Evolutionary conservation across 345 rosid genomes (phyloP).

Genomic region (Xanthoceras sorbifolium): DNA sequence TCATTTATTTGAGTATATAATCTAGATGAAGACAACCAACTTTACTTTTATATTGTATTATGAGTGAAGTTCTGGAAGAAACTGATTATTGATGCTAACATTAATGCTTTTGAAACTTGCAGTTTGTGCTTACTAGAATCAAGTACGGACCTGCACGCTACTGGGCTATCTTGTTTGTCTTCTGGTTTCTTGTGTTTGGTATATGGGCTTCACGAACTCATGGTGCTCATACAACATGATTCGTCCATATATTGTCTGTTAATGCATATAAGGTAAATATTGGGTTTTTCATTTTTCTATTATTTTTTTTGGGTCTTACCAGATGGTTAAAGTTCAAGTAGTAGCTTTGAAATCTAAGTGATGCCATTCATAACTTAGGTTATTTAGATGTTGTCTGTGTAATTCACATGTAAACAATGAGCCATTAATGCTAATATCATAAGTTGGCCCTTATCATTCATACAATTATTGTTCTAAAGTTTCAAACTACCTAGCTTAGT

Average conservation of each 20-base stretch:
- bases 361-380: background rate
- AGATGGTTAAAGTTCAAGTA: background rate
- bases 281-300: background rate
- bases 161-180: constrained; percentile 94
- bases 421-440: background rate
- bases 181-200: constrained; percentile 98
- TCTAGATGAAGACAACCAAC: background rate
- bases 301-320: background rate
- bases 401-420: background rate
- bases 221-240: constrained; percentile 54
- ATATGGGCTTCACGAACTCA: constrained; percentile 92
- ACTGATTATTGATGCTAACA: background rate
- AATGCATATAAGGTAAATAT: constrained; percentile 21
- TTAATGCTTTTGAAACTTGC: constrained; percentile 34
- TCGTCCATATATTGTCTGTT: constrained; percentile 5
- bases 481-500: background rate
- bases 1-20: background rate
- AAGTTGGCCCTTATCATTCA: background rate
- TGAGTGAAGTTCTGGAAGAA: background rate
- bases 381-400: background rate
- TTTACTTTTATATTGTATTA: background rate
- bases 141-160: constrained; percentile 97
- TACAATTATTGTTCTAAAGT: background rate
- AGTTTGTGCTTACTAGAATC: constrained; percentile 95
- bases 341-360: background rate